Conservation (phyloP, 2,329 filamentous ascomycete species). For the Bipolaris zeicola region DNA sequence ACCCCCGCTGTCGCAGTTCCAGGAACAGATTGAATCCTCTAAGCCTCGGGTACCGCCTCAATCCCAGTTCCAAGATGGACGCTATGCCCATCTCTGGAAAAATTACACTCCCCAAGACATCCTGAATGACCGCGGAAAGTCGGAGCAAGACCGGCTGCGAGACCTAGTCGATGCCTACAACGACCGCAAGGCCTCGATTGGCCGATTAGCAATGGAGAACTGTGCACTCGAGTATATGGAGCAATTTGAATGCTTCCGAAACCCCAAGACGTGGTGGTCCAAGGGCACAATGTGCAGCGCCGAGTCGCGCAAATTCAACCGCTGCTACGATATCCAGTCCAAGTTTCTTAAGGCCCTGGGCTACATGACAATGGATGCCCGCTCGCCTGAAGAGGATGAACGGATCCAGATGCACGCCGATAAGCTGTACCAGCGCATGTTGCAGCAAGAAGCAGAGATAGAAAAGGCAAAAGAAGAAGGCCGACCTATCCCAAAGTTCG, state of each 20-base stretch:
- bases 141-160: conserved; percentile 78
- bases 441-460: conserved; percentile 78
- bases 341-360: conserved; percentile 90
- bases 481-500: conserved; percentile 61
- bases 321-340: conserved; percentile 89
- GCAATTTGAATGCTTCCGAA: conserved; percentile 80
- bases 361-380: conserved; percentile 73
- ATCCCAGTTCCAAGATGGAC: conserved; percentile 70
- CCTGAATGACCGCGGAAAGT: conserved; percentile 71
- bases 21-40: conserved; percentile 23
- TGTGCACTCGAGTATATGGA: conserved; percentile 86
- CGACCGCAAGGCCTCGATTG: conserved; percentile 77
- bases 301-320: conserved; percentile 77
- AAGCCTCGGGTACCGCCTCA: conserved; percentile 53
- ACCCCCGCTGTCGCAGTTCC: conserved; percentile 12
- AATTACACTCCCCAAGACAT: conserved; percentile 77
- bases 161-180: conserved; percentile 85
- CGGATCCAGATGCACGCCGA: conserved; percentile 94
- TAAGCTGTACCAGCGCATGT: conserved; percentile 83
- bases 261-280: conserved; percentile 66
- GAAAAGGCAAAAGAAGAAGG: conserved; percentile 68
- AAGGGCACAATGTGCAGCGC: conserved; percentile 79
- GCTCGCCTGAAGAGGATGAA: conserved; percentile 74
- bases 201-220: conserved; percentile 85
- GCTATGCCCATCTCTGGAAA: conserved; percentile 90